Conservation (phyloP, 2,329 filamentous ascomycete species). For the Aspergillus pseudoterreus region DNA sequence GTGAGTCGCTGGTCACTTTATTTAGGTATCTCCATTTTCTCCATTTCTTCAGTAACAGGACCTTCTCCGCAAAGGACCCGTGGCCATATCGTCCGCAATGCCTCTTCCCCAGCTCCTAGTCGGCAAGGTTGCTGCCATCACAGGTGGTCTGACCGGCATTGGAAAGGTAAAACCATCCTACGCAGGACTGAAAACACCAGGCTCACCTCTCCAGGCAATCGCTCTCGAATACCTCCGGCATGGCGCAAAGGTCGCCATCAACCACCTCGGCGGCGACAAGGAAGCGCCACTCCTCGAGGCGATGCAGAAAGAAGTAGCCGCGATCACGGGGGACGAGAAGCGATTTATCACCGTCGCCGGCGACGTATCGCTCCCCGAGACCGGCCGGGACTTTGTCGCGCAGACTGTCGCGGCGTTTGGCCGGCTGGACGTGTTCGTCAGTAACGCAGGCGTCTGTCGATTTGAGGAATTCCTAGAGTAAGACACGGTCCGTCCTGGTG, state of each 20-base stretch:
- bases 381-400: slow-evolving; percentile 64
- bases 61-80: slow-evolving; percentile 21
- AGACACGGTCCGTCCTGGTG: slow-evolving; percentile 11
- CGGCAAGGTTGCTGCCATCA: slow-evolving; percentile 80
- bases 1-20: background rate
- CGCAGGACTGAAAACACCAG: background rate
- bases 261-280: slow-evolving; percentile 60
- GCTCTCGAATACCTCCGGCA: slow-evolving; percentile 73
- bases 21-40: background rate
- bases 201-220: slow-evolving; percentile 56
- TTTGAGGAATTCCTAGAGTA: slow-evolving; percentile 82
- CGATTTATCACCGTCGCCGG: slow-evolving; percentile 66
- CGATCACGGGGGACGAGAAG: slow-evolving; percentile 24
- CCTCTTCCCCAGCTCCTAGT: slow-evolving; percentile 52
- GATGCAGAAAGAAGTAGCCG: slow-evolving; percentile 27
- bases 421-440: slow-evolving; percentile 73
- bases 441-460: slow-evolving; percentile 83
- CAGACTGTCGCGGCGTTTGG: slow-evolving; percentile 56
- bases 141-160: slow-evolving; percentile 81
- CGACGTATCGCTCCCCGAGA: slow-evolving; percentile 72
- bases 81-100: slow-evolving; percentile 17
- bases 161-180: slow-evolving; percentile 50
- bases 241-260: slow-evolving; percentile 74
- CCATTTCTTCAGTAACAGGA: slow-evolving; percentile 19
- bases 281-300: slow-evolving; percentile 29